These are phyloP conservation scores for Lachancea sp. DNA, from an alignment of 805 yeast genomes.

Conservation along the genomic window DNA sequence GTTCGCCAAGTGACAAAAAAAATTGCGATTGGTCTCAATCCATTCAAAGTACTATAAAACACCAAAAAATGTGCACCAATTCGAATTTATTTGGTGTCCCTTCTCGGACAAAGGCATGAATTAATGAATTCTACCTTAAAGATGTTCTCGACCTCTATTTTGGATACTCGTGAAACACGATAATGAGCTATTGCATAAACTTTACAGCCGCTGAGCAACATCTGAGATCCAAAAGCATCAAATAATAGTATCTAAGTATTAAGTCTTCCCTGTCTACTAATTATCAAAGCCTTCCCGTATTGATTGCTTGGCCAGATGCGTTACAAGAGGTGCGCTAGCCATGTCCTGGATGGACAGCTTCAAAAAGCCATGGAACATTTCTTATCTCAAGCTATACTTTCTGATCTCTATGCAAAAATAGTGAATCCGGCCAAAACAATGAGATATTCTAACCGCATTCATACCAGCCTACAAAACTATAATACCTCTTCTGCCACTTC, in stretches of 20 bases:
- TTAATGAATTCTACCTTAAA: no score
- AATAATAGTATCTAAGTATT: no score
- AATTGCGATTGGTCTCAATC: background rate
- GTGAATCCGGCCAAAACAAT: conserved; percentile 1
- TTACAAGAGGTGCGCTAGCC: conserved; percentile 5
- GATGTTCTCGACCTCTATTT: no score
- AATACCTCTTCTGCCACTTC: conserved; percentile 5
- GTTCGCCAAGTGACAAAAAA: background rate
- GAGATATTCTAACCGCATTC: conserved; percentile 1
- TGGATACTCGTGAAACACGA: no score
- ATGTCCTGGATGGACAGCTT: conserved; percentile 4
- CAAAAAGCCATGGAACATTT: background rate
- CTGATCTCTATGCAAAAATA: conserved; percentile 1
- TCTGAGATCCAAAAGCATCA: no score
- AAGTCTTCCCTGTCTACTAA: no score
- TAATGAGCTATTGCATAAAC: no score
- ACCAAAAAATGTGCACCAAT: no score
- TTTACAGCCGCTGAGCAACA: no score
- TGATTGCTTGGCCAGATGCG: conserved; percentile 3
- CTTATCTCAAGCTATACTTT: background rate
- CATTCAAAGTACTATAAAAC: no score
- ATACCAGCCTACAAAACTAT: background rate
- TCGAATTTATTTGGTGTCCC: no score
- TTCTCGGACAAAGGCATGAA: no score
- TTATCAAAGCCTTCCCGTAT: background rate